phyloP scores from a whole-genome alignment of 1,284 basidiomycete species.

The Peniophora sp. region DNA sequence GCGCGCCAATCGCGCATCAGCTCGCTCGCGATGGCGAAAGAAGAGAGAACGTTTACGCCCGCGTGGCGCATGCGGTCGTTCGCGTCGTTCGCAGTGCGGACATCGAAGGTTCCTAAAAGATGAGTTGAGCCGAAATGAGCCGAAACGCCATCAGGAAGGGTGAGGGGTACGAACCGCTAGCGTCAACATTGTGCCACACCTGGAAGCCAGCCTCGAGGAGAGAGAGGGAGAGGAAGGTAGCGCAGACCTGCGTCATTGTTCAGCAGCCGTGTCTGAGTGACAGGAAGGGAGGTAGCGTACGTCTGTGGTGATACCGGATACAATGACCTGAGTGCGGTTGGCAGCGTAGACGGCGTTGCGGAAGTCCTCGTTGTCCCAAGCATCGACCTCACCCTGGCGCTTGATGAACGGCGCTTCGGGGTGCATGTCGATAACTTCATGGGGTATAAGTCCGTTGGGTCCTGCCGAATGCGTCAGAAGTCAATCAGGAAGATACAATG shows the following conservation, averaged over 20 bases:
- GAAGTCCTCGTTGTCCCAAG: constrained; percentile 43
- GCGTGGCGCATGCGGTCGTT: constrained; percentile 38
- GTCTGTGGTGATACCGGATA: constrained; percentile 41
- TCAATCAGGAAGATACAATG: neutral
- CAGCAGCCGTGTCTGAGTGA: neutral
- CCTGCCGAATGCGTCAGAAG: constrained; percentile 17
- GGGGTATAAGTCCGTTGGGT: constrained; percentile 37
- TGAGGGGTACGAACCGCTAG: constrained; percentile 21
- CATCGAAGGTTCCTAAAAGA: constrained; percentile 32
- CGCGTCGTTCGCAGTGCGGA: constrained; percentile 30
- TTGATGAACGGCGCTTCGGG: constrained; percentile 35
- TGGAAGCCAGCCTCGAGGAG: constrained; percentile 34
- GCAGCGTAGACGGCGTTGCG: constrained; percentile 35
- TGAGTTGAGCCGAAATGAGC: constrained; percentile 38
- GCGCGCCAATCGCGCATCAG: constrained; percentile 41
- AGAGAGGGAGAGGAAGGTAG: constrained; percentile 38
- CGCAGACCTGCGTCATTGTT: constrained; percentile 28
- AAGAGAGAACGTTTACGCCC: constrained; percentile 35
- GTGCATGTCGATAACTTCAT: constrained; percentile 35
- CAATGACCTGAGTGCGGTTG: constrained; percentile 38
- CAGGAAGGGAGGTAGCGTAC: constrained; percentile 19
- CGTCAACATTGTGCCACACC: constrained; percentile 38
- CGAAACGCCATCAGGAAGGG: constrained; percentile 11
- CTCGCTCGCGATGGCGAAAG: constrained; percentile 33
- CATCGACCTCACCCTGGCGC: constrained; percentile 39